phyloP scores from a whole-genome alignment of 352 stramenopile genomes.

The Pythium rishiriense region DNA sequence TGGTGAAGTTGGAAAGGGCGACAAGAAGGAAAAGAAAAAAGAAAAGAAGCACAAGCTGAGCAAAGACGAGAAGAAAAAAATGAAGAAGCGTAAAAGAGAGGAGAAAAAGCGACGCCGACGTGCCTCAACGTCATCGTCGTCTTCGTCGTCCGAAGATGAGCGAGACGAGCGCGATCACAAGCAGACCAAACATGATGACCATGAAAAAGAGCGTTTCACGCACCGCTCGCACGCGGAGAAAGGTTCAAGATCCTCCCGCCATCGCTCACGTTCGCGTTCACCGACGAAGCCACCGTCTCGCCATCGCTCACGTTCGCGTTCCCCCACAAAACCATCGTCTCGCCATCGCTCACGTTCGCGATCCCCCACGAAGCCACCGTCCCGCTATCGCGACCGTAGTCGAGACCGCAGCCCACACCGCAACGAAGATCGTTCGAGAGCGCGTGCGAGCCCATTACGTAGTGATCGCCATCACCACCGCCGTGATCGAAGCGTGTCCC shows the following conservation, averaged over 20 bases:
- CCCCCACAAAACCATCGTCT: neutral
- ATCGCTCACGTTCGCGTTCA: slow-evolving; percentile 8
- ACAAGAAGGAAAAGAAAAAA: slow-evolving; percentile 29
- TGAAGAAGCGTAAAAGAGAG: slow-evolving; percentile 27
- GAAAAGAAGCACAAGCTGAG: slow-evolving; percentile 35
- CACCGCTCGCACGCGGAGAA: neutral
- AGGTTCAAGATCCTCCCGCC: slow-evolving; percentile 7
- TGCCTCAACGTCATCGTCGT: slow-evolving; percentile 9
- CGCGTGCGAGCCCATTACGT: neutral
- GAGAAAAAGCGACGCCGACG: slow-evolving; percentile 17
- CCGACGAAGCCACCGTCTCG: neutral
- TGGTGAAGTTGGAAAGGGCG: slow-evolving; percentile 62
- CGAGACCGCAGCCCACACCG: no score
- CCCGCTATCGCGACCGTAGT: neutral
- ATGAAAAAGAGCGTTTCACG: neutral
- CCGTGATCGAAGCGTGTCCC: neutral
- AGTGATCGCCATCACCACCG: neutral
- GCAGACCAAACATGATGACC: neutral
- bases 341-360: slow-evolving; percentile 9
- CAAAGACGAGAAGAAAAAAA: slow-evolving; percentile 38
- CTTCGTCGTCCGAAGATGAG: slow-evolving; percentile 21
- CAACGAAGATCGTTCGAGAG: slow-evolving; percentile 6
- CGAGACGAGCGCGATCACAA: neutral
- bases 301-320: slow-evolving; percentile 3
- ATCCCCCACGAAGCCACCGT: neutral